Evolutionary conservation across 768 basidiomycete genomes (phyloP).

Genomic region (Antrodiella citrinella): DNA sequence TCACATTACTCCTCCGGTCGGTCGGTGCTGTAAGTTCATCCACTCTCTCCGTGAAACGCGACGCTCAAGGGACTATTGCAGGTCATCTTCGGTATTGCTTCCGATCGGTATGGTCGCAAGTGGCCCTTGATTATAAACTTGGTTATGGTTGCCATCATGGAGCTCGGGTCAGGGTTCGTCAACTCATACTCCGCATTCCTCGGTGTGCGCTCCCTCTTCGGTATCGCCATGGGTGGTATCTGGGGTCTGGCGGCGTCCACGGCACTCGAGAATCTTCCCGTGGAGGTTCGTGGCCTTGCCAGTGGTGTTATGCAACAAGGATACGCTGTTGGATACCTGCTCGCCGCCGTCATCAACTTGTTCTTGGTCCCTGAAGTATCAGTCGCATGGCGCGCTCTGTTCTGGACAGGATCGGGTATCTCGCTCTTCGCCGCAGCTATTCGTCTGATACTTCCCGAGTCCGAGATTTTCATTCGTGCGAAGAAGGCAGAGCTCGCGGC

Average conservation of each 20-base stretch:
- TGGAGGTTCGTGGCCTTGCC: constrained; percentile 77
- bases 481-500: constrained; percentile 41
- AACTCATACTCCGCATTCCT: constrained; percentile 74
- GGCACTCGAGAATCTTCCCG: constrained; percentile 83
- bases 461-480: constrained; percentile 61
- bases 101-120: constrained; percentile 87
- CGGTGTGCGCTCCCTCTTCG: constrained; percentile 75
- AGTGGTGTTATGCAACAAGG: constrained; percentile 85
- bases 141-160: constrained; percentile 58
- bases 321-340: constrained; percentile 78
- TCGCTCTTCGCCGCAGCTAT: constrained; percentile 61
- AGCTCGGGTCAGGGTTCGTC: constrained; percentile 77
- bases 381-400: constrained; percentile 61
- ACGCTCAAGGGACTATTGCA: constrained; percentile 7
- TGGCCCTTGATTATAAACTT: constrained; percentile 85
- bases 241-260: constrained; percentile 83
- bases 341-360: constrained; percentile 81
- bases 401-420: constrained; percentile 73
- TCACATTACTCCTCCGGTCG: constrained; percentile 89
- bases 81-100: constrained; percentile 75
- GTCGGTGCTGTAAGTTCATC: constrained; percentile 48
- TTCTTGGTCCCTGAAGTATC: constrained; percentile 35
- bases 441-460: constrained; percentile 69
- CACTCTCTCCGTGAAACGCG: not conserved
- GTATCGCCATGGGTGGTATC: constrained; percentile 83